phyloP scores from a whole-genome alignment of 1,139 yeast genomes.

The Taphrina confusa region DNA sequence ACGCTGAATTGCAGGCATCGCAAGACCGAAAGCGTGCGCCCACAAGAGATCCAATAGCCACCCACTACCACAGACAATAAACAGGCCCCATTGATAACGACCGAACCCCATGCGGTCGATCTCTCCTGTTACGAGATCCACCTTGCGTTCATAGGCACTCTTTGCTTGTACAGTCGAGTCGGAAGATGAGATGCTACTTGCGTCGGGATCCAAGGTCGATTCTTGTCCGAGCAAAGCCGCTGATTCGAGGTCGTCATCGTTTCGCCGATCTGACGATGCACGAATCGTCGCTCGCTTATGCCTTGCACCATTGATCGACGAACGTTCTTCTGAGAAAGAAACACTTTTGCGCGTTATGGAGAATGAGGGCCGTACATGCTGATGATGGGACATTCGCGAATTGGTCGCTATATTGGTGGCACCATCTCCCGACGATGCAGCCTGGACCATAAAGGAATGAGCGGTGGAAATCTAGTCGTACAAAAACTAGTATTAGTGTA shows the following conservation, averaged over 20 bases:
- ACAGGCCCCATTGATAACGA: conserved; percentile 34
- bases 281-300: not conserved
- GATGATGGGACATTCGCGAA: too few species aligned
- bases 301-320: not conserved
- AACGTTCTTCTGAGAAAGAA: conserved; percentile 2
- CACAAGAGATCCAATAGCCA: conserved; percentile 35
- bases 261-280: not conserved
- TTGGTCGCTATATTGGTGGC: too few species aligned
- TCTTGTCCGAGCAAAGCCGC: conserved; percentile 4
- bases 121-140: conserved; percentile 6
- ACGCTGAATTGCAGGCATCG: conserved; percentile 32
- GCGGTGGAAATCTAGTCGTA: too few species aligned
- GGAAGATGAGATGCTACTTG: not conserved
- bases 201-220: not conserved
- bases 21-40: conserved; percentile 27
- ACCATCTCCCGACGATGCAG: too few species aligned
- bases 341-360: not conserved
- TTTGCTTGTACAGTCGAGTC: not conserved
- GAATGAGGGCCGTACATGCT: conserved; percentile 6
- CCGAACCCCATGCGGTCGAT: conserved; percentile 24
- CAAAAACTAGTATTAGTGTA: too few species aligned
- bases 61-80: conserved; percentile 33
- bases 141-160: conserved; percentile 5
- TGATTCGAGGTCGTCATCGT: not conserved
- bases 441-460: too few species aligned